phyloP scores from a whole-genome alignment of 2,329 filamentous ascomycete genomes.

The Daldinia eschscholtzii region DNA sequence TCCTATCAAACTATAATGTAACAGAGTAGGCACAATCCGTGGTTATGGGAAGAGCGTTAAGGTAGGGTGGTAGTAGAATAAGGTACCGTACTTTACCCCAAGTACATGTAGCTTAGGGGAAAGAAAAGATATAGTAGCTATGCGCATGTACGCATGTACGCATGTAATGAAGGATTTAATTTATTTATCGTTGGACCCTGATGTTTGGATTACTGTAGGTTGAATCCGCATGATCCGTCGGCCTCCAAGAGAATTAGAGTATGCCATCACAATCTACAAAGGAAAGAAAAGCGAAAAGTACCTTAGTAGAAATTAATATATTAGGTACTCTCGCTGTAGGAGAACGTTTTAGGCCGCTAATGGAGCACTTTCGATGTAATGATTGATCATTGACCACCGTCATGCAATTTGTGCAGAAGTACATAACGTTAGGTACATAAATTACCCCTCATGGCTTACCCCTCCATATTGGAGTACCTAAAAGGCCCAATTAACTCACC shows the following conservation, averaged over 20 bases:
- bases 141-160: not conserved
- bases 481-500: constrained; percentile 12
- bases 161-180: constrained; percentile 10
- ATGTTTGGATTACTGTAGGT: constrained; percentile 27
- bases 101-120: not conserved
- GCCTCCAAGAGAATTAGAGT: not conserved
- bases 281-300: not conserved
- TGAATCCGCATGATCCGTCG: constrained; percentile 13
- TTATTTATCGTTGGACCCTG: constrained; percentile 22
- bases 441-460: constrained; percentile 33
- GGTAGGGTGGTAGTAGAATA: constrained; percentile 6
- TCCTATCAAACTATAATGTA: not conserved
- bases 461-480: constrained; percentile 30
- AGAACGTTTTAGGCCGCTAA: not conserved
- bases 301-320: not conserved
- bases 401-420: not conserved
- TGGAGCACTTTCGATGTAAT: not conserved
- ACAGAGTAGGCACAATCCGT: not conserved
- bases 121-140: not conserved
- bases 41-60: constrained; percentile 6
- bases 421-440: not conserved
- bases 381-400: too few species aligned
- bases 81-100: constrained; percentile 8
- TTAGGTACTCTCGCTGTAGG: not conserved
- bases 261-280: not conserved